Percentiles rank a stretch among this genome's conserved stretches.
These are phyloP conservation scores for Colletotrichum echinochloae DNA, from an alignment of 2,329 filamentous ascomycete species.

Conservation along the genomic window DNA sequence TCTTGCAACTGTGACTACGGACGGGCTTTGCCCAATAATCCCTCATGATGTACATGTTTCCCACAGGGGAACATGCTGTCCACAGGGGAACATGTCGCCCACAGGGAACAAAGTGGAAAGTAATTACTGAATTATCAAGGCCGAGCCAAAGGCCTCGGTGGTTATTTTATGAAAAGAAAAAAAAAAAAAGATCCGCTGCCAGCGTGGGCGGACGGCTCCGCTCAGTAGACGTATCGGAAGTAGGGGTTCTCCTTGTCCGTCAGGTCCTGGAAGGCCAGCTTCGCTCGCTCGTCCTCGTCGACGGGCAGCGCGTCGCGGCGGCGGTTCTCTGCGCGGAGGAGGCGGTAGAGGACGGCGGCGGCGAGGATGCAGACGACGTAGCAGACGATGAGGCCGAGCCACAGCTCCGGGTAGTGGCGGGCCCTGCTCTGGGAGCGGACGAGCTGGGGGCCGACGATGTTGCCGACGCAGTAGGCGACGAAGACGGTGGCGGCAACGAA, in stretches of 20 bases:
- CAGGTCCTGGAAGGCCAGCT: constrained; percentile 74
- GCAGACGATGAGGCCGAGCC: constrained; percentile 75
- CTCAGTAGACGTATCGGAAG: constrained; percentile 68
- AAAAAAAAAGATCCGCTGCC: too few relatives aligned
- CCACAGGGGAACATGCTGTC: too few relatives aligned
- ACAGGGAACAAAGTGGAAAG: accelerated
- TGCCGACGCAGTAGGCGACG: constrained; percentile 80
- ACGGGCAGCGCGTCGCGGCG: constrained; percentile 59
- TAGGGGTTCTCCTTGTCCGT: constrained; percentile 77
- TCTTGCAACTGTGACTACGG: not conserved
- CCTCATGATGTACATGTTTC: too few relatives aligned
- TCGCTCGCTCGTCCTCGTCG: constrained; percentile 72
- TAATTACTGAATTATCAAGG: not conserved
- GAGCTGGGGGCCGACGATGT: constrained; percentile 81
- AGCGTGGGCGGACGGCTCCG: accelerated
- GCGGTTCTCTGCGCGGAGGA: constrained; percentile 71
- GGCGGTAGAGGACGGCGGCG: constrained; percentile 66
- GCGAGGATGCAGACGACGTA: constrained; percentile 76
- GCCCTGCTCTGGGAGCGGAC: constrained; percentile 74
- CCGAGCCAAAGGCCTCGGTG: accelerated
- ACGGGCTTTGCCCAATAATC: not conserved
- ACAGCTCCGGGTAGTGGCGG: constrained; percentile 77
- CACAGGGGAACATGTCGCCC: too few relatives aligned
- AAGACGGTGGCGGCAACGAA: constrained; percentile 81
- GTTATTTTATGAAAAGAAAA: not conserved